Evolutionary conservation across 2,329 filamentous ascomycete genomes (phyloP).

Genomic region (Huntiella moniliformis): DNA sequence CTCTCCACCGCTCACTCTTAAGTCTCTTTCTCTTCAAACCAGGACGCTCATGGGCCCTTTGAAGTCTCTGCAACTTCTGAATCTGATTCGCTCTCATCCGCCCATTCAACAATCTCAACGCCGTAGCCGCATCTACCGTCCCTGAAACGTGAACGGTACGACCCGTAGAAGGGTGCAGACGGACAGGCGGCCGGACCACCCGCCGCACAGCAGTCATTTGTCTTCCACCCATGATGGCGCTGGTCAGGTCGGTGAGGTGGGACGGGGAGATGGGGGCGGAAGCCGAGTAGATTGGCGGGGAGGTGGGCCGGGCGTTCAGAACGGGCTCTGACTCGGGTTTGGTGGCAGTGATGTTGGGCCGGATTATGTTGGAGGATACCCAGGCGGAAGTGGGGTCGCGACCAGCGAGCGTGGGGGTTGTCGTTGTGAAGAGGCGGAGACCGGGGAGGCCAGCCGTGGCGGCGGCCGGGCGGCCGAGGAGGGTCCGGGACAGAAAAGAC

Average conservation of each 20-base stretch:
- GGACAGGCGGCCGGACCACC: slow-evolving; percentile 16
- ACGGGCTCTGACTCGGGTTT: not conserved
- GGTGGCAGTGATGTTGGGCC: not conserved
- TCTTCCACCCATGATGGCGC: slow-evolving; percentile 12
- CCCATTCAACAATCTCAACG: slow-evolving; percentile 24
- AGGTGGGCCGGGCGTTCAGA: not conserved
- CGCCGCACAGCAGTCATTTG: slow-evolving; percentile 12
- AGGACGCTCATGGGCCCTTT: slow-evolving; percentile 56
- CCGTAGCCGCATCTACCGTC: slow-evolving; percentile 26
- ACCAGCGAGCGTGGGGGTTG: not conserved
- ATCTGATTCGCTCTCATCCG: slow-evolving; percentile 36
- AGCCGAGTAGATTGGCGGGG: slow-evolving; percentile 1
- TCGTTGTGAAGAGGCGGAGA: slow-evolving; percentile 7
- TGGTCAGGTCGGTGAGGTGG: slow-evolving; percentile 19
- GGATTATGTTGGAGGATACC: slow-evolving; percentile 7
- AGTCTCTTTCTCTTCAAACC: slow-evolving; percentile 64
- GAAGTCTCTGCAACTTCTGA: slow-evolving; percentile 31
- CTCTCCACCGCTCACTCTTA: slow-evolving; percentile 48
- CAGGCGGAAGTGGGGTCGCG: not conserved
- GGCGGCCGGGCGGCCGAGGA: slow-evolving; percentile 5
- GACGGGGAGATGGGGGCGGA: slow-evolving; percentile 11
- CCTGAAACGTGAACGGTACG: slow-evolving; percentile 25
- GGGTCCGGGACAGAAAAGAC: slow-evolving; percentile 1
- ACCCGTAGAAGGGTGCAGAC: slow-evolving; percentile 24
- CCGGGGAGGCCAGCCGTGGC: not conserved